A percentile compares a stretch with the other conserved stretches of the same genome.
phyloP scores from a whole-genome alignment of 2,329 filamentous ascomycete species.

The Gaeumannomyces tritici region DNA sequence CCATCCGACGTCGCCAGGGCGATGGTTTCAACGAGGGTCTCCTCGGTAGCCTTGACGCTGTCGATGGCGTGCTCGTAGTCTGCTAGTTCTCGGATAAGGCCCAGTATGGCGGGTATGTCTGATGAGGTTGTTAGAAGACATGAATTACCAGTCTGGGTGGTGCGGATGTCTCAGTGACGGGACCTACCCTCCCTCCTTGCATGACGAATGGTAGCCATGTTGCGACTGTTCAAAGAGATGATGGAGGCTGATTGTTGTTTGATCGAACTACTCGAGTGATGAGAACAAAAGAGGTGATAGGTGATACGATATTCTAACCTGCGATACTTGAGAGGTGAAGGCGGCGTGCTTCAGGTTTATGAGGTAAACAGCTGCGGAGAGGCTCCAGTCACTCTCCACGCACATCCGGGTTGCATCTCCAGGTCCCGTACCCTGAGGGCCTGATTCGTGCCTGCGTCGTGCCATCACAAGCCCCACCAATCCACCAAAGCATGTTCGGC shows the following conservation, averaged over 20 bases:
- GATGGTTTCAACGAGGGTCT: conserved; percentile 63
- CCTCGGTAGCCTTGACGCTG: conserved; percentile 68
- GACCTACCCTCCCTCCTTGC: conserved; percentile 1
- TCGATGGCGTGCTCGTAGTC: conserved; percentile 74
- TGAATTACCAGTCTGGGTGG: background rate
- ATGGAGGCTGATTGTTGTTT: background rate
- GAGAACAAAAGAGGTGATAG: background rate
- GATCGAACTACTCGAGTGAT: background rate
- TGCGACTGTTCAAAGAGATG: background rate
- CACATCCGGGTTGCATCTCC: background rate
- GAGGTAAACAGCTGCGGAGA: background rate
- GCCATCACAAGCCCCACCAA: background rate
- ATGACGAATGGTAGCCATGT: conserved; percentile 2
- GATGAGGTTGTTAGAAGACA: background rate
- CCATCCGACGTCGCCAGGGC: conserved; percentile 57
- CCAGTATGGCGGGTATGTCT: conserved; percentile 78
- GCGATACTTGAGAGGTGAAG: background rate
- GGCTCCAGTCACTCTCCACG: too few relatives aligned
- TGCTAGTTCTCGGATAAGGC: conserved; percentile 76
- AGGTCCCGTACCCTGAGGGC: background rate
- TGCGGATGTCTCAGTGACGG: too few relatives aligned
- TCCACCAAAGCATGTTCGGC: background rate
- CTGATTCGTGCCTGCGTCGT: background rate
- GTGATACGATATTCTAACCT: background rate
- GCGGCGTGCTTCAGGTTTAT: background rate